phyloP scores from a whole-genome alignment of 2,329 filamentous ascomycete genomes.

The Aspergillus chevalieri region DNA sequence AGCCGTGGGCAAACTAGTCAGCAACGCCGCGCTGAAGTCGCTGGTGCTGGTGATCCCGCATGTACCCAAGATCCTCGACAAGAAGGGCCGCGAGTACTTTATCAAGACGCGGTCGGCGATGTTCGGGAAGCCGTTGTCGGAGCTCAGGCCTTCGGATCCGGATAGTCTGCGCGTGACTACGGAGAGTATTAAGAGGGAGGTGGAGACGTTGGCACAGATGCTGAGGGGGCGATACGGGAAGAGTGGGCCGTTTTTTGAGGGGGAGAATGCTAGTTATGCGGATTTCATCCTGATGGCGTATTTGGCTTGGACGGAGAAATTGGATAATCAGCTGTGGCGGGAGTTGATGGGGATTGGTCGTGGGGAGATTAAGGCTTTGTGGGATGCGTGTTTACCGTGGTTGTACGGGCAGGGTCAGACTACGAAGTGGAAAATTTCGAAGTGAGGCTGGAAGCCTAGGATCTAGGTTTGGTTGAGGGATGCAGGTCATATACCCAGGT shows the following conservation, averaged over 20 bases:
- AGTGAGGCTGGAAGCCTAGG: background rate
- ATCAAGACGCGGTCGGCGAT: constrained; percentile 18
- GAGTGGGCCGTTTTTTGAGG: constrained; percentile 30
- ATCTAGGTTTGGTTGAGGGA: background rate
- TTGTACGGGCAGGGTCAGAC: constrained; percentile 28
- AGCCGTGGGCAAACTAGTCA: constrained; percentile 14
- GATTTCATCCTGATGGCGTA: constrained; percentile 21
- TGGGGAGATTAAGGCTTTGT: constrained; percentile 23
- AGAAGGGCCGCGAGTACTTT: constrained; percentile 26
- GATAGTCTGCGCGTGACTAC: constrained; percentile 13
- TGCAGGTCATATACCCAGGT: background rate
- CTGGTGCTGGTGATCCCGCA: constrained; percentile 16
- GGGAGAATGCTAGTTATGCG: constrained; percentile 24
- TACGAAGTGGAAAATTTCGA: constrained; percentile 25
- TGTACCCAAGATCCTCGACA: constrained; percentile 20
- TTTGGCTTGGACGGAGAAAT: constrained; percentile 21
- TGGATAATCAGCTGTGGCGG: constrained; percentile 17
- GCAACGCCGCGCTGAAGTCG: background rate
- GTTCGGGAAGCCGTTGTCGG: constrained; percentile 24
- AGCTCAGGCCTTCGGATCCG: constrained; percentile 21
- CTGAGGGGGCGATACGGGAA: constrained; percentile 23
- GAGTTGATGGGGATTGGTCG: constrained; percentile 19
- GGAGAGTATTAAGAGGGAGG: constrained; percentile 15
- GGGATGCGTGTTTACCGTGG: constrained; percentile 26
- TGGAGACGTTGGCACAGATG: constrained; percentile 18